A percentile compares a stretch with the other conserved stretches of the same genome.
Evolutionary conservation across 169 alveolate species (phyloP).

Genomic region (Plasmodium malariae): DNA sequence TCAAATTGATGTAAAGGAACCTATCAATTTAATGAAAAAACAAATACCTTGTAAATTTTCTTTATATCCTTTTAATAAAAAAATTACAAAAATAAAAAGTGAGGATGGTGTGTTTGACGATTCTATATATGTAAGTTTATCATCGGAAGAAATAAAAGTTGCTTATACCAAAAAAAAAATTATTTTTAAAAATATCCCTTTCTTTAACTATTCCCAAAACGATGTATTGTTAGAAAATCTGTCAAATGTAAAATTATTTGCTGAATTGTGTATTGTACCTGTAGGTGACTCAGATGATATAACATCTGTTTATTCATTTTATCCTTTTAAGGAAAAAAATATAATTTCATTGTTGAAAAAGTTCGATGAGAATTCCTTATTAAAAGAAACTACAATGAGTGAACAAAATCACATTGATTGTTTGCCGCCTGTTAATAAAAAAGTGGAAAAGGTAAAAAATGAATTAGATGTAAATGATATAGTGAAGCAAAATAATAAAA

Average conservation of each 20-base stretch:
- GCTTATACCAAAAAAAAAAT: conserved; percentile 63
- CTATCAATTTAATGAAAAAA: conserved; percentile 33
- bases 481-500: background rate
- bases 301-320: conserved; percentile 64
- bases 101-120: conserved; percentile 22
- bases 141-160: conserved; percentile 68
- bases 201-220: conserved; percentile 60
- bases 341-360: conserved; percentile 20
- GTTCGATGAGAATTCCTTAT: background rate
- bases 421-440: background rate
- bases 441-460: background rate
- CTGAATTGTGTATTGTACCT: conserved; percentile 50
- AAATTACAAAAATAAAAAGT: conserved; percentile 30
- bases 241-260: conserved; percentile 41
- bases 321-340: conserved; percentile 37
- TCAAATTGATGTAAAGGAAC: conserved; percentile 44
- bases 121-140: conserved; percentile 57
- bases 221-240: conserved; percentile 41
- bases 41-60: conserved; percentile 56
- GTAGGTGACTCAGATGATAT: conserved; percentile 36
- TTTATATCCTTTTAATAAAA: conserved; percentile 13
- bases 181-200: conserved; percentile 59
- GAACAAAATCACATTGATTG: background rate
- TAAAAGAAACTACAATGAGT: background rate
- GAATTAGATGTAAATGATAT: background rate